Conservation (phyloP, 495 filamentous ascomycete genomes). For the Aspergillus steynii region DNA sequence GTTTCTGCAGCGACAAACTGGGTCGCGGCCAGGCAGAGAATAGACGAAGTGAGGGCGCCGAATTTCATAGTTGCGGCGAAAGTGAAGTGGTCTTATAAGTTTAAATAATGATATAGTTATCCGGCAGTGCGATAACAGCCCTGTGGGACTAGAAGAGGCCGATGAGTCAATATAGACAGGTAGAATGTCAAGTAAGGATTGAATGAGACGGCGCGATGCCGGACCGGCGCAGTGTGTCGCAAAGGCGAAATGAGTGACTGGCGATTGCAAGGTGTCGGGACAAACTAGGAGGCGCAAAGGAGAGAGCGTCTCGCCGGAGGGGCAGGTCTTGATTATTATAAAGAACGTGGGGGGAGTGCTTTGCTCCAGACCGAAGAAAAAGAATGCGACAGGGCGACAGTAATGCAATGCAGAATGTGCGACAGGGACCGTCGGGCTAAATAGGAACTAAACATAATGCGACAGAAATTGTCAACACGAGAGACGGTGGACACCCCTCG, state of each 20-base stretch:
- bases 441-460: background rate
- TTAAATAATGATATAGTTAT: background rate
- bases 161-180: background rate
- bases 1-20: conserved; percentile 28
- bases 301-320: conserved; percentile 28
- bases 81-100: background rate
- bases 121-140: background rate
- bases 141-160: background rate
- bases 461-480: background rate
- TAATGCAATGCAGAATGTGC: background rate
- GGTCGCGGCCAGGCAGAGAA: conserved; percentile 38
- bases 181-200: conserved; percentile 3
- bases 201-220: background rate
- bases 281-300: conserved; percentile 23
- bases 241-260: conserved; percentile 20
- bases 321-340: conserved; percentile 12
- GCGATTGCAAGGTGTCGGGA: background rate
- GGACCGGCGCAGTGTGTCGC: conserved; percentile 6
- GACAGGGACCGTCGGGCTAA: background rate
- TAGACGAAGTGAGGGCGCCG: conserved; percentile 32
- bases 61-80: conserved; percentile 35
- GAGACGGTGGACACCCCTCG: background rate
- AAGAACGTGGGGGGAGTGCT: conserved; percentile 29
- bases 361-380: background rate
- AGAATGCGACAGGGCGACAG: background rate